Evolutionary conservation across 768 basidiomycete species (phyloP), one percentile per base, ranked within the genome.

Genomic region (Erythrobasidium yunnanense): DNA sequence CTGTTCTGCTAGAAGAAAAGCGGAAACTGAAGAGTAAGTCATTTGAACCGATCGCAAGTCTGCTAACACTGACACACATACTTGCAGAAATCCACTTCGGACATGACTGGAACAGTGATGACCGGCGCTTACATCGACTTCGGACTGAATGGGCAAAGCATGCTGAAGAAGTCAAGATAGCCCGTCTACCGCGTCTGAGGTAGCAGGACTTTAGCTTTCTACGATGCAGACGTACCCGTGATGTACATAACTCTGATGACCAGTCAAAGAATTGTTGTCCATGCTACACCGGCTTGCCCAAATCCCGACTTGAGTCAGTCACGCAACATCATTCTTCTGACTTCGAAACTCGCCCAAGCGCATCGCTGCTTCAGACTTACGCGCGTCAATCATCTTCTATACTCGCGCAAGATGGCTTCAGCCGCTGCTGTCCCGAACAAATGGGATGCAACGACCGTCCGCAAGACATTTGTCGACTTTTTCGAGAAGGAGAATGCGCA

Each of bases 391-490:
- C n/a, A n/a, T n/a, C n/a, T n/a, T n/a, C n/a, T n/a, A n/a, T n/a
- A n/a, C n/a, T n/a, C n/a, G n/a, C n/a, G n/a, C n/a, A n/a, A n/a
- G n/a, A n/a, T n/a, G n/a, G n/a, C n/a, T n/a, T n/a, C n/a, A n/a
- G n/a, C n/a, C n/a, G n/a, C n/a, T n/a, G n/a, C n/a, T n/a, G n/a
- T n/a, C n/a, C n/a, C n/a, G n/a, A n/a, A n/a, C n/a, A 63, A 76
- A 52, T 93, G 89, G 90, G 80, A 91, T 15, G 85, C 95, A n/a
- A 72, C 78, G 38, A 84, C 81, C 75, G 85, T 97, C 67, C 84
- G 95, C 70, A 79, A 91, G 71, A 84, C 88, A 67, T 99, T 90
- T 80, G 90, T 97, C 77, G 80, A 87, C 69, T 97, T 83, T 78
- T 99, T 97, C 78, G 73, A 74, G 20, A 73, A 77, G 25, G 79